A percentile compares a stretch with the other conserved stretches of the same genome.
Conservation (phyloP, 2,329 filamentous ascomycete species). For the Furcasterigmium furcatum region DNA sequence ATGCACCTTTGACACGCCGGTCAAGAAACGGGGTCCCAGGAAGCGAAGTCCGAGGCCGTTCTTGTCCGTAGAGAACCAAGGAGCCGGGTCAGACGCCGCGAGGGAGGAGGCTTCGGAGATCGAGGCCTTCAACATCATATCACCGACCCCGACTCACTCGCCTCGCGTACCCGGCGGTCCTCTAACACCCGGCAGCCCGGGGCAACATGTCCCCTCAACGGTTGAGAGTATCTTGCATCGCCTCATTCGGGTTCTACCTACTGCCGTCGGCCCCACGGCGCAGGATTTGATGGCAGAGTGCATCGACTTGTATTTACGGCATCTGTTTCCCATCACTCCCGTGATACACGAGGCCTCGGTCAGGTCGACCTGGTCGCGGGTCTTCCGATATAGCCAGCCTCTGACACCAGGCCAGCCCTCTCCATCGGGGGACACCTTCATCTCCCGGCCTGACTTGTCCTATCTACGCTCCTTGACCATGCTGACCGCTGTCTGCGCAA, state of each 20-base stretch:
- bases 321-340: conserved; percentile 1
- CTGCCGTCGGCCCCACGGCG: background rate
- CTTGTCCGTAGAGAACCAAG: too few species aligned
- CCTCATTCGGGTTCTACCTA: background rate
- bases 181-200: too few species aligned
- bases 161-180: too few species aligned
- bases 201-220: background rate
- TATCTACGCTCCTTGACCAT: conserved; percentile 28
- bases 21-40: background rate
- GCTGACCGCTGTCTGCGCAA: conserved; percentile 39
- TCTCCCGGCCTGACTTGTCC: background rate
- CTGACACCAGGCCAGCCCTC: background rate
- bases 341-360: background rate
- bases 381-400: background rate
- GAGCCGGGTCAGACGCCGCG: background rate
- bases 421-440: background rate
- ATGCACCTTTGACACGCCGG: background rate
- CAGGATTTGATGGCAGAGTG: background rate
- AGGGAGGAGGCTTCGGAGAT: background rate
- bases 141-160: too few species aligned
- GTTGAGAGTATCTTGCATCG: background rate
- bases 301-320: background rate
- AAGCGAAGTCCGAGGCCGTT: background rate
- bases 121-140: background rate
- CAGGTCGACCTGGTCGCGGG: background rate